Evolutionary conservation across 148 eudicot genomes (phyloP).

Genomic region (Silene latifolia): DNA sequence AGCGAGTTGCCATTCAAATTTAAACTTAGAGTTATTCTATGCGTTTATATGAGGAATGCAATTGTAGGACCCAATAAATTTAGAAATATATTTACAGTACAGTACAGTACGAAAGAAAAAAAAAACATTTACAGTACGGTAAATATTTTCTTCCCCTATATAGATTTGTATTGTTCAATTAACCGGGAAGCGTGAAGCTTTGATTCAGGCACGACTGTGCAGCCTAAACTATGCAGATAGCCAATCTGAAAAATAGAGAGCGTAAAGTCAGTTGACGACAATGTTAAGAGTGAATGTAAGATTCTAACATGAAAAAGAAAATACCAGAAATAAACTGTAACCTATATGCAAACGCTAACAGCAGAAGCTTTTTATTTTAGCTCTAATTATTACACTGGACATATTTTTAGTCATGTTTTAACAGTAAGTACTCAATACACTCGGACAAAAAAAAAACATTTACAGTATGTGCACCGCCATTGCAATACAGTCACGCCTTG

Average conservation of each 20-base stretch:
- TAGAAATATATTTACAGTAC: too few relatives aligned
- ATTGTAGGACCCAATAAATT: too few relatives aligned
- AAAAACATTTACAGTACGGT: neutral
- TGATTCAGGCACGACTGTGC: constrained; percentile 70
- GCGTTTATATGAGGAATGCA: too few relatives aligned
- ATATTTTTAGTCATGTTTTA: too few relatives aligned
- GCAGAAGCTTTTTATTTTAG: neutral
- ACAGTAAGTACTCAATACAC: too few relatives aligned
- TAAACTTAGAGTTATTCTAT: too few relatives aligned
- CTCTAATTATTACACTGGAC: too few relatives aligned
- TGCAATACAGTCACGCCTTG: neutral
- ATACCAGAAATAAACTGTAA: neutral
- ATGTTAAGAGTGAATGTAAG: neutral
- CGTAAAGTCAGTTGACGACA: neutral
- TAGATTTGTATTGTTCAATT: constrained; percentile 72
- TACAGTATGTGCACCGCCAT: neutral
- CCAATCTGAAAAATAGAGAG: constrained; percentile 44
- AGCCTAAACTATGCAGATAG: constrained; percentile 69
- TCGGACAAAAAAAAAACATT: too few relatives aligned
- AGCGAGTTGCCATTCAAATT: too few relatives aligned
- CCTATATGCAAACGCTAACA: neutral
- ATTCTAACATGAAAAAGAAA: neutral
- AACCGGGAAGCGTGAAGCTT: constrained; percentile 84
- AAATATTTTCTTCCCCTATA: constrained; percentile 26
- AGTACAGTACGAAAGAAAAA: too few relatives aligned